Conservation (phyloP, 1,284 basidiomycete species). For the Malassezia equina region DNA sequence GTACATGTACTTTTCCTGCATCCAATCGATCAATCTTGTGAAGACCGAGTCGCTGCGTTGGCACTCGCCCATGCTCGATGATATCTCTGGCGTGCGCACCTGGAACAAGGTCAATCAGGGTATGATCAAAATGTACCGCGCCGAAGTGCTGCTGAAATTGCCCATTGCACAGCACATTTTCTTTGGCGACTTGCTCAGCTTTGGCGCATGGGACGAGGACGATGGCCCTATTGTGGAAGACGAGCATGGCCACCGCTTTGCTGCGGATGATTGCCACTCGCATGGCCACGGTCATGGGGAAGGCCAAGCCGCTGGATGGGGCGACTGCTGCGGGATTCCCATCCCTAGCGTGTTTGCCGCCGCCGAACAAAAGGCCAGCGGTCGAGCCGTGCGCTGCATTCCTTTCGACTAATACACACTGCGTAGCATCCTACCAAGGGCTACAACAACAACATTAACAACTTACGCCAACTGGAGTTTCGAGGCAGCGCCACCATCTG, state of each 20-base stretch:
- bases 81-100: constrained; percentile 90
- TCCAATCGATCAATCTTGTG: constrained; percentile 82
- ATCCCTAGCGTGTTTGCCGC: constrained; percentile 51
- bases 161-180: constrained; percentile 94
- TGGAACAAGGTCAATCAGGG: constrained; percentile 97
- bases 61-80: constrained; percentile 98
- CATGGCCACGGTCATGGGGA: constrained; percentile 50
- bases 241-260: constrained; percentile 57
- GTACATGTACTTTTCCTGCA: constrained; percentile 97
- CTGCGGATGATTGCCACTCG: constrained; percentile 11
- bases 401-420: constrained; percentile 14
- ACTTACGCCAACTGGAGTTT: not conserved
- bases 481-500: not conserved
- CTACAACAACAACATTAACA: not conserved
- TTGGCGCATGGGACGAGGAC: constrained; percentile 51
- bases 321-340: constrained; percentile 60
- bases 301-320: constrained; percentile 56
- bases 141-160: constrained; percentile 86
- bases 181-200: constrained; percentile 74
- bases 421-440: not conserved
- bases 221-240: constrained; percentile 50
- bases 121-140: constrained; percentile 96
- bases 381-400: constrained; percentile 1
- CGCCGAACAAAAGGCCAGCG: constrained; percentile 30
- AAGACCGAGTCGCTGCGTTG: constrained; percentile 90